Percentiles rank a stretch among this genome's conserved stretches.
Evolutionary conservation across 2,329 filamentous ascomycete species (phyloP).

Genomic region (Monilinia vaccinii-corymbosi): DNA sequence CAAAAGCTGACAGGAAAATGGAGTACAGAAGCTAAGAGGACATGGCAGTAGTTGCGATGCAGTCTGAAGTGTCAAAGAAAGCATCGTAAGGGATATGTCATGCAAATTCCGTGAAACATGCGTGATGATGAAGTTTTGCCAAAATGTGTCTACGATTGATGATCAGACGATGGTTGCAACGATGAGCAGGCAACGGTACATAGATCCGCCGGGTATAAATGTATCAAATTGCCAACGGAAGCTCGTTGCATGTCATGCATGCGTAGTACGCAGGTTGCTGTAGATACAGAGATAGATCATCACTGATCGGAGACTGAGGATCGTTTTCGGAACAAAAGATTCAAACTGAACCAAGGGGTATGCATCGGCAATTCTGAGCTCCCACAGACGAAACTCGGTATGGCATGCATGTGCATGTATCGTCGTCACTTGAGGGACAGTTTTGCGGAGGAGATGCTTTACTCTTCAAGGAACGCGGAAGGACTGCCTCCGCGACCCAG

Average conservation of each 20-base stretch:
- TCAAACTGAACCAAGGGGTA: not conserved
- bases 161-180: not conserved
- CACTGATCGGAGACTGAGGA: not conserved
- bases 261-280: not conserved
- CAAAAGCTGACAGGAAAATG: not conserved
- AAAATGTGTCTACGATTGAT: not conserved
- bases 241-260: not conserved
- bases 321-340: not conserved
- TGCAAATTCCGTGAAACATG: not conserved
- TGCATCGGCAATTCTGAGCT: not conserved
- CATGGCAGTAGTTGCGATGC: not conserved
- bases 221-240: not conserved
- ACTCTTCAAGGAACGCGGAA: not conserved
- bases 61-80: not conserved
- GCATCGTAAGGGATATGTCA: not conserved
- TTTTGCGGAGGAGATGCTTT: not conserved
- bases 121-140: not conserved
- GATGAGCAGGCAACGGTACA: not conserved
- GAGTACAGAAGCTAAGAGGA: not conserved
- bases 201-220: not conserved
- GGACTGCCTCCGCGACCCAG: not conserved
- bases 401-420: not conserved
- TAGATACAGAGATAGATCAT: not conserved
- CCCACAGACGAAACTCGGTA: not conserved
- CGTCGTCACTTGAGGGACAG: not conserved